Evolutionary conservation across 305 asterid species (phyloP).

Genomic region (Lippia alba): DNA sequence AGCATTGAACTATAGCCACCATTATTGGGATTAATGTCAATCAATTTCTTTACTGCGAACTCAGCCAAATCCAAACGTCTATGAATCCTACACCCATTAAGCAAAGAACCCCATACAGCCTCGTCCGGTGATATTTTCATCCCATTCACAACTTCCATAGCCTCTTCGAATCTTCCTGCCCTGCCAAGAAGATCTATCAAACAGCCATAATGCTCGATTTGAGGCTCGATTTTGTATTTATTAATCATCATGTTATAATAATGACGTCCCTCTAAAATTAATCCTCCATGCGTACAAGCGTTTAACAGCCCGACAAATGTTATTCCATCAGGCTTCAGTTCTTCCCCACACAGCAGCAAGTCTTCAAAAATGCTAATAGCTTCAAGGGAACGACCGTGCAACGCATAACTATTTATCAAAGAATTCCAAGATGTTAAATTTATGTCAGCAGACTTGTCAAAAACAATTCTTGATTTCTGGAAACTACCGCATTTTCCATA

Average conservation of each 20-base stretch:
- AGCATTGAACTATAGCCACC: slow-evolving; percentile 73
- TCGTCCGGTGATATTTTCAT: slow-evolving; percentile 77
- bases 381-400: slow-evolving; percentile 59
- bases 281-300: slow-evolving; percentile 79
- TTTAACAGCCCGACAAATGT: slow-evolving; percentile 74
- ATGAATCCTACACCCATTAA: slow-evolving; percentile 78
- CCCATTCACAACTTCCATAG: slow-evolving; percentile 59
- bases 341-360: slow-evolving; percentile 46
- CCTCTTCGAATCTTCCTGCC: slow-evolving; percentile 72
- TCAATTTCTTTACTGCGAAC: slow-evolving; percentile 57
- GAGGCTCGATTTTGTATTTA: slow-evolving; percentile 61
- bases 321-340: slow-evolving; percentile 64
- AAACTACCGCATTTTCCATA: slow-evolving; percentile 87
- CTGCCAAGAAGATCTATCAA: slow-evolving; percentile 77
- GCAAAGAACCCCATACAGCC: slow-evolving; percentile 80
- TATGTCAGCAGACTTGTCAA: slow-evolving; percentile 43
- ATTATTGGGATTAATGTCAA: slow-evolving; percentile 62
- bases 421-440: slow-evolving; percentile 75
- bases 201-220: slow-evolving; percentile 78
- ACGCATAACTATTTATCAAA: slow-evolving; percentile 72
- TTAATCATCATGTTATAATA: slow-evolving; percentile 60
- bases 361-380: slow-evolving; percentile 60
- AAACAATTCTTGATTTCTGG: slow-evolving; percentile 57
- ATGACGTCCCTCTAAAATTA: slow-evolving; percentile 57
- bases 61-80: slow-evolving; percentile 68